Conservation (phyloP, 495 filamentous ascomycete species). For the Lichenothelia convexa region DNA sequence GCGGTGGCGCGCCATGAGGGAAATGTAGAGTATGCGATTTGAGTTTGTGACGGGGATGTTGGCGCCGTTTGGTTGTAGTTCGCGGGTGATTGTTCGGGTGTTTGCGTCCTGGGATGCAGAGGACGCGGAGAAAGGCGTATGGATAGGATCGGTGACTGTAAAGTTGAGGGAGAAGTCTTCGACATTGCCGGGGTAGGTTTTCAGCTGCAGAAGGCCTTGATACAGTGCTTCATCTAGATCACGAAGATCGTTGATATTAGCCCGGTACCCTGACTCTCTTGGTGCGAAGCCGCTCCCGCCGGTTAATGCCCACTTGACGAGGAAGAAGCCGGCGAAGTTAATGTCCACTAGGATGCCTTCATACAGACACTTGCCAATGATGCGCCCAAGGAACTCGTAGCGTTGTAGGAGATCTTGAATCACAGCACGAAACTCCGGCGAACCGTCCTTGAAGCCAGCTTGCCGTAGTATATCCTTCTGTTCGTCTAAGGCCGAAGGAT, state of each 20-base stretch:
- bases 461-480: conserved; percentile 37
- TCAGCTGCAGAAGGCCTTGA: conserved; percentile 45
- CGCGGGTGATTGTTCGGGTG: conserved; percentile 39
- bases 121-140: conserved; percentile 32
- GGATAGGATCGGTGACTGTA: conserved; percentile 67
- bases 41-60: conserved; percentile 72
- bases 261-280: conserved; percentile 55
- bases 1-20: conserved; percentile 70
- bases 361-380: conserved; percentile 94
- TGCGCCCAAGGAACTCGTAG: conserved; percentile 82
- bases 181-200: conserved; percentile 39
- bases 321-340: conserved; percentile 85
- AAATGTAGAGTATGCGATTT: conserved; percentile 87
- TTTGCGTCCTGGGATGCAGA: conserved; percentile 13
- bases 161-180: conserved; percentile 72
- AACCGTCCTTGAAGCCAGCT: conserved; percentile 33
- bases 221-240: conserved; percentile 91
- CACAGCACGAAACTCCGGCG: conserved; percentile 34
- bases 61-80: conserved; percentile 51
- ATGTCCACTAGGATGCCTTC: conserved; percentile 94
- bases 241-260: conserved; percentile 80
- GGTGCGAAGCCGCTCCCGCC: conserved; percentile 41
- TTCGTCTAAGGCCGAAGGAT: conserved; percentile 63
- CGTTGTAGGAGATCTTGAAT: conserved; percentile 46
- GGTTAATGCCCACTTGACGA: conserved; percentile 80